These are phyloP conservation scores for Citrus trifoliata DNA, from an alignment of 345 rosid species.

Conservation along the genomic window DNA sequence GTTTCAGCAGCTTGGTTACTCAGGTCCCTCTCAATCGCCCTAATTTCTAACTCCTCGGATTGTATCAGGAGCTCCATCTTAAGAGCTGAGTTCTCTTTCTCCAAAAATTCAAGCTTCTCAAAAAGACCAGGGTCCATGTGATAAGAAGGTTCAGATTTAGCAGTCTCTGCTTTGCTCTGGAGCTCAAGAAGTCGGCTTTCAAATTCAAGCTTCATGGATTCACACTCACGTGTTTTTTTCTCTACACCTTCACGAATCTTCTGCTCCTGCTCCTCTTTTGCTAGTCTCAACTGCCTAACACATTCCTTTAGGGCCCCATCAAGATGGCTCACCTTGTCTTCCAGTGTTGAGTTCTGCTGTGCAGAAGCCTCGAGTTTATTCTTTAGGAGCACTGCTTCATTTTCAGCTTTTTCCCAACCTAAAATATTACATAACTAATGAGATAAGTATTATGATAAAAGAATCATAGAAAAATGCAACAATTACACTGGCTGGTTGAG, in stretches of 20 bases:
- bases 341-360: constrained; percentile 47
- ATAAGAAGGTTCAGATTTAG: constrained; percentile 17
- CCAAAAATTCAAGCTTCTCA: constrained; percentile 52
- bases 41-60: constrained; percentile 73
- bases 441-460: background rate
- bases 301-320: constrained; percentile 96
- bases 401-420: constrained; percentile 98
- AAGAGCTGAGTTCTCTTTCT: constrained; percentile 56
- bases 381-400: constrained; percentile 54
- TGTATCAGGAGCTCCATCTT: constrained; percentile 56
- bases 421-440: background rate
- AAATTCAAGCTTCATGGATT: constrained; percentile 45
- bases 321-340: constrained; percentile 76
- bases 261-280: constrained; percentile 76
- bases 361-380: constrained; percentile 56
- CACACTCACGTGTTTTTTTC: constrained; percentile 49
- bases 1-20: constrained; percentile 84
- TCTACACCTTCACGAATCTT: constrained; percentile 52
- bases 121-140: constrained; percentile 30
- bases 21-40: constrained; percentile 76
- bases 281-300: constrained; percentile 86
- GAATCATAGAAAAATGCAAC: background rate
- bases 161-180: constrained; percentile 34
- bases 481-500: background rate
- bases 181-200: constrained; percentile 52